Percentiles rank a stretch among this genome's conserved stretches.
Conservation (phyloP, 2,329 filamentous ascomycete species). For the Penicillium sp. region DNA sequence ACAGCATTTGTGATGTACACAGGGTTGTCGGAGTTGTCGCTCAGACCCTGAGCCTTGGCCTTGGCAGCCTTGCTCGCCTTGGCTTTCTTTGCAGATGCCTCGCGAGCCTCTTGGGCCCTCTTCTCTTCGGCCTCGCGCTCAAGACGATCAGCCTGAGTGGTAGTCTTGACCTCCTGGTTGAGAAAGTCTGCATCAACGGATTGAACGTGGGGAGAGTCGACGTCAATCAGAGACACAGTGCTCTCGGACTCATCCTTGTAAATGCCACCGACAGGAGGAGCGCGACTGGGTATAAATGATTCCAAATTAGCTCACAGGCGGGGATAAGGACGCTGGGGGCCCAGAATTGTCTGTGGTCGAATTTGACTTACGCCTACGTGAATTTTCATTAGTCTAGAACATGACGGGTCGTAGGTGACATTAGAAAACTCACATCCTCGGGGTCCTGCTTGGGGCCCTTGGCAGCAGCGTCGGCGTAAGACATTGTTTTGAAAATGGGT, state of each 20-base stretch:
- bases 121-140: conserved; percentile 35
- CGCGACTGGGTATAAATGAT: conserved; percentile 29
- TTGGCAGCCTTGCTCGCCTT: conserved; percentile 20
- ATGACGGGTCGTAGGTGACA: neutral
- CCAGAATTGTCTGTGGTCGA: neutral
- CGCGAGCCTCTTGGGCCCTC: conserved; percentile 12
- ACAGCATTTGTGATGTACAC: conserved; percentile 44
- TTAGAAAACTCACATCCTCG: conserved; percentile 39
- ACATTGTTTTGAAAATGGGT: conserved; percentile 31
- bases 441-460: conserved; percentile 43
- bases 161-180: conserved; percentile 40
- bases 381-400: conserved; percentile 8
- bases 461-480: conserved; percentile 45
- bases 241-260: conserved; percentile 37
- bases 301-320: conserved; percentile 6
- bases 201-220: conserved; percentile 43
- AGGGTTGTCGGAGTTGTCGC: conserved; percentile 41
- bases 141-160: conserved; percentile 42
- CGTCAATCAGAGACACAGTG: conserved; percentile 41
- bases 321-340: neutral
- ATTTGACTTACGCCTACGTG: conserved; percentile 35
- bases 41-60: conserved; percentile 31
- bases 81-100: conserved; percentile 24
- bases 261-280: conserved; percentile 35
- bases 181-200: conserved; percentile 40